These are phyloP conservation scores for Dictyophora rubrovolvata DNA, from an alignment of 768 basidiomycete species.

Conservation along the genomic window DNA sequence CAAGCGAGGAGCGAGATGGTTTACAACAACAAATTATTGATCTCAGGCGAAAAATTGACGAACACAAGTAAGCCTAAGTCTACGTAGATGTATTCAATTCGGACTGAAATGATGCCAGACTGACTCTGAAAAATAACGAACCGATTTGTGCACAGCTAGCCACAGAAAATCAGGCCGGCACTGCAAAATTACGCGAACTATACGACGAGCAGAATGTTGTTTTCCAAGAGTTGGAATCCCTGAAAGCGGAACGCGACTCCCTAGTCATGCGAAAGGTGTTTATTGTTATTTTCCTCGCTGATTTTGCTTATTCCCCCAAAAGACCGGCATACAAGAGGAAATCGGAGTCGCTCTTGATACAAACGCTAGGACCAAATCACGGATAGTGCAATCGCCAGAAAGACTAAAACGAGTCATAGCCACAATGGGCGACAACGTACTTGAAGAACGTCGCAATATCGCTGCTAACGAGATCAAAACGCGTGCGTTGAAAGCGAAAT, in stretches of 20 bases:
- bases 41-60: conserved; percentile 15
- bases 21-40: conserved; percentile 40
- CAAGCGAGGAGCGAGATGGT: conserved; percentile 55
- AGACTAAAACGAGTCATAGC: conserved; percentile 75
- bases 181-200: conserved; percentile 56
- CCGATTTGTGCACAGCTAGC: conserved; percentile 52
- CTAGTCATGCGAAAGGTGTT: conserved; percentile 55
- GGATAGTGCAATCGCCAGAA: conserved; percentile 88
- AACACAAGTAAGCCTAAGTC: not conserved
- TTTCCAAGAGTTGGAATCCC: conserved; percentile 55
- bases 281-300: conserved; percentile 1
- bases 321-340: conserved; percentile 41
- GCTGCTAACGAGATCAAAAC: conserved; percentile 60
- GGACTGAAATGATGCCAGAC: conserved; percentile 26
- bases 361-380: conserved; percentile 52
- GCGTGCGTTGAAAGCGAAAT: conserved; percentile 66
- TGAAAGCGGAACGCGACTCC: conserved; percentile 61
- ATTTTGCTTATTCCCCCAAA: conserved; percentile 18
- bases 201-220: conserved; percentile 52
- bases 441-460: conserved; percentile 62
- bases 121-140: conserved; percentile 58
- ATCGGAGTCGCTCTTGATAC: conserved; percentile 47
- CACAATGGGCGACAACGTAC: conserved; percentile 56
- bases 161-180: conserved; percentile 49
- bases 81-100: not conserved